A percentile compares a stretch with the other conserved stretches of the same genome.
These are phyloP conservation scores for Tolypocladium guangdongense DNA, from an alignment of 2,329 filamentous ascomycete species.

Conservation along the genomic window DNA sequence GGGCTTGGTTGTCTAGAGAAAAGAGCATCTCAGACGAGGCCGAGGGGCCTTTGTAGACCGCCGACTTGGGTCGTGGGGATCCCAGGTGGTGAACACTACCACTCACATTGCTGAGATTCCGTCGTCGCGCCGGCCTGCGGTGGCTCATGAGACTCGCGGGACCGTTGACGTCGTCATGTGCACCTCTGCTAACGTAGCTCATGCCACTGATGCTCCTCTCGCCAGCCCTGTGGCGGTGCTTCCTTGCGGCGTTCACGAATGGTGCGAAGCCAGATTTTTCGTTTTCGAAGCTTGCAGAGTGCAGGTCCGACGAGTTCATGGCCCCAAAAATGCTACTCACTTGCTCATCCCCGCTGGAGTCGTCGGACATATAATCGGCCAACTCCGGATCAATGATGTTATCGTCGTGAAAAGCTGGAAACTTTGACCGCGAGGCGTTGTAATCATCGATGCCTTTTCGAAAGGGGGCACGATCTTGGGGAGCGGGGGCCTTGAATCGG, in stretches of 20 bases:
- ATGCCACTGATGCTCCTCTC: slow-evolving; percentile 67
- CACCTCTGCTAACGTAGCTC: slow-evolving; percentile 57
- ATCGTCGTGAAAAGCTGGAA: slow-evolving; percentile 94
- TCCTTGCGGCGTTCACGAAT: slow-evolving; percentile 61
- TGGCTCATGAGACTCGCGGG: slow-evolving; percentile 47
- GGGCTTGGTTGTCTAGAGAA: slow-evolving; percentile 32
- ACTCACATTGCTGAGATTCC: slow-evolving; percentile 79
- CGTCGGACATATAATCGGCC: slow-evolving; percentile 91
- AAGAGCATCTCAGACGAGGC: slow-evolving; percentile 40
- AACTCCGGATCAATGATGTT: slow-evolving; percentile 97
- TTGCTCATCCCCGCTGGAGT: slow-evolving; percentile 86
- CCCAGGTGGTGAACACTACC: slow-evolving; percentile 55
- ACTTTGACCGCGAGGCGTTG: slow-evolving; percentile 48
- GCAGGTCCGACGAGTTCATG: slow-evolving; percentile 54
- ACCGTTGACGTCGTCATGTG: slow-evolving; percentile 48
- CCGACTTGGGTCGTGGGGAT: slow-evolving; percentile 58
- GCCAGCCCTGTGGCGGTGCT: slow-evolving; percentile 59
- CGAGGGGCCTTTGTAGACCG: slow-evolving; percentile 44
- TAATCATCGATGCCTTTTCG: slow-evolving; percentile 62
- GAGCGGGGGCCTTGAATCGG: slow-evolving; percentile 52
- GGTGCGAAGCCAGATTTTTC: slow-evolving; percentile 66
- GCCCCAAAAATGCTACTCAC: slow-evolving; percentile 76
- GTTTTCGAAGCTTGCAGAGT: slow-evolving; percentile 57
- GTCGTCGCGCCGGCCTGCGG: slow-evolving; percentile 53
- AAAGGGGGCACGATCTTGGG: slow-evolving; percentile 81